Percentiles rank a stretch among this genome's conserved stretches.
These are phyloP conservation scores for Nakazawaea laoshanensis DNA, from an alignment of 805 yeast species.

Conservation along the genomic window DNA sequence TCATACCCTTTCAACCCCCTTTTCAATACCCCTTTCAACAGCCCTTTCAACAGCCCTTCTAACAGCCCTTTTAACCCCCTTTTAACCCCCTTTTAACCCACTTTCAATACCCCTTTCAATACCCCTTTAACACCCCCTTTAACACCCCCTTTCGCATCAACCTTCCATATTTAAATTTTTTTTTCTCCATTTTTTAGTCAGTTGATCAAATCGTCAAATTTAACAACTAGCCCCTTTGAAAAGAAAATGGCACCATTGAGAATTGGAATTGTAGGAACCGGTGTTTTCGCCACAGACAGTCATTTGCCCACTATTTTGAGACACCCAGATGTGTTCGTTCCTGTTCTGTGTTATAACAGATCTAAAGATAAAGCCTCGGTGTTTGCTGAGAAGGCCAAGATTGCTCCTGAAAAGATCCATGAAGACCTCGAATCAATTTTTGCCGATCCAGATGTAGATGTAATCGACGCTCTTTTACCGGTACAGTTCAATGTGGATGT, in stretches of 20 bases:
- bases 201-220: too few species aligned
- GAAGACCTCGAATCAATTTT: conserved; percentile 58
- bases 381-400: conserved; percentile 60
- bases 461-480: conserved; percentile 84
- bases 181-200: background rate
- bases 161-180: background rate
- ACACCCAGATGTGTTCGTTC: conserved; percentile 40
- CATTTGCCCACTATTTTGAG: conserved; percentile 71
- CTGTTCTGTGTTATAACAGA: conserved; percentile 74
- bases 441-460: conserved; percentile 57
- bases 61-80: too few species aligned
- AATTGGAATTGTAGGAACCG: conserved; percentile 11
- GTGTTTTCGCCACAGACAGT: conserved; percentile 72
- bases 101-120: background rate
- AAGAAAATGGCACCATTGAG: conserved; percentile 5
- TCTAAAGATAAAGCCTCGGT: conserved; percentile 74
- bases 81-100: too few species aligned
- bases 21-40: too few species aligned
- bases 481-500: conserved; percentile 69
- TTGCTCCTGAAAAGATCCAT: conserved; percentile 41
- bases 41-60: too few species aligned
- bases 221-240: background rate
- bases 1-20: too few species aligned
- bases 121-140: background rate
- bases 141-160: background rate